Evolutionary conservation across 768 basidiomycete genomes (phyloP).

Genomic region (Mrakia blollopis): DNA sequence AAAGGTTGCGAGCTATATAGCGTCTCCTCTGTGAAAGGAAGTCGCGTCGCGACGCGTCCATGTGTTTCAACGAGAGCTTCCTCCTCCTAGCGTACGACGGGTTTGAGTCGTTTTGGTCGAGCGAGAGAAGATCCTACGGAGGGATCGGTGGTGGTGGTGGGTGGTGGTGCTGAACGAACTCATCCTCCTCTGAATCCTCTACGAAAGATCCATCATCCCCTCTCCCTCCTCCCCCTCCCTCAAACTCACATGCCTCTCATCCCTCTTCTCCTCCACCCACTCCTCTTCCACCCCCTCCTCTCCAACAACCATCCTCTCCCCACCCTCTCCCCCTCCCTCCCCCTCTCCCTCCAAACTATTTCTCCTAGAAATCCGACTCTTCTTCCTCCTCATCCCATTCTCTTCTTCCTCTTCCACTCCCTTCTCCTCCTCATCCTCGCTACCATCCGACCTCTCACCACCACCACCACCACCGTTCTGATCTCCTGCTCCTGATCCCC

Average conservation of each 20-base stretch:
- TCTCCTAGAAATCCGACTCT: not conserved
- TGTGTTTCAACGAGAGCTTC: too few relatives aligned
- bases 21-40: too few relatives aligned
- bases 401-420: not conserved
- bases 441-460: not conserved
- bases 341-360: not conserved
- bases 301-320: not conserved
- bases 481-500: not conserved
- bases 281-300: not conserved
- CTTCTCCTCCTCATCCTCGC: too few relatives aligned
- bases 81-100: too few relatives aligned
- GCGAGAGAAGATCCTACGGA: too few relatives aligned
- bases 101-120: too few relatives aligned
- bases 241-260: not conserved
- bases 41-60: too few relatives aligned
- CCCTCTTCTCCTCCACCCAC: not conserved
- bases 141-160: too few relatives aligned
- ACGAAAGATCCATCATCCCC: not conserved
- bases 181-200: not conserved
- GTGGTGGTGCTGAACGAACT: too few relatives aligned
- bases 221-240: not conserved
- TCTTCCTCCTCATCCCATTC: not conserved
- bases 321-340: not conserved
- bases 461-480: not conserved
- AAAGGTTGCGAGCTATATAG: too few relatives aligned